Conservation (phyloP, 1,139 yeast genomes). For the Yarrowia galli region DNA sequence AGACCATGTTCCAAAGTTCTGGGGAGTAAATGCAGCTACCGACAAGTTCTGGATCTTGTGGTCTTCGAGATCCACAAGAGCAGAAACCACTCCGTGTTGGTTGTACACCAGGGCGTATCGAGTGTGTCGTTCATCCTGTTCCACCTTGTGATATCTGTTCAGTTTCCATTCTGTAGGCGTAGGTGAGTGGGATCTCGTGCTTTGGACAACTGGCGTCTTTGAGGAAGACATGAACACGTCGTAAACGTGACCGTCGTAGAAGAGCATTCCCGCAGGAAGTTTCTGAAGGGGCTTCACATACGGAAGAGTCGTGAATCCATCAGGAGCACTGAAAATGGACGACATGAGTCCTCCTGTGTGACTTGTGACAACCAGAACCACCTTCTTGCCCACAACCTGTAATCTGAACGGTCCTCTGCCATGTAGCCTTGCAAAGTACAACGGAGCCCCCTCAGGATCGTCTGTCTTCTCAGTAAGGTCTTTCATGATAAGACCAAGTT, state of each 20-base stretch:
- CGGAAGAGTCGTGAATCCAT: not conserved
- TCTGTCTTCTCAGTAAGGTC: not conserved
- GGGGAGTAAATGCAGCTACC: not conserved
- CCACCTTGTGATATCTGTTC: conserved; percentile 9
- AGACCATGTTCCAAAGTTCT: not conserved
- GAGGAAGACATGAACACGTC: not conserved
- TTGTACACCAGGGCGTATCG: not conserved
- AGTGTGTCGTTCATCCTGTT: not conserved
- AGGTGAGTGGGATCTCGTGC: not conserved
- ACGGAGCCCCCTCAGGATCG: not conserved
- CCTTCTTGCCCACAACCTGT: not conserved
- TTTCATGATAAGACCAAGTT: not conserved
- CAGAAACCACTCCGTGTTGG: not conserved
- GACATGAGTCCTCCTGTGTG: not conserved
- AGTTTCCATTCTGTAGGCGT: not conserved
- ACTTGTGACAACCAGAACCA: not conserved
- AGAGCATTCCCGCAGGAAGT: not conserved
- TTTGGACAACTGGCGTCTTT: not conserved
- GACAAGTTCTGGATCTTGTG: not conserved
- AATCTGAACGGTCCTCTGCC: not conserved
- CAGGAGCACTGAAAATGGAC: not conserved
- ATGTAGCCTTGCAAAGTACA: not conserved
- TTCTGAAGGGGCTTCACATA: not conserved
- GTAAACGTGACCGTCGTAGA: conserved; percentile 10
- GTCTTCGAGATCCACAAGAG: not conserved